Conservation (phyloP, 2,329 filamentous ascomycete genomes). For the Thermoascus crustaceus region DNA sequence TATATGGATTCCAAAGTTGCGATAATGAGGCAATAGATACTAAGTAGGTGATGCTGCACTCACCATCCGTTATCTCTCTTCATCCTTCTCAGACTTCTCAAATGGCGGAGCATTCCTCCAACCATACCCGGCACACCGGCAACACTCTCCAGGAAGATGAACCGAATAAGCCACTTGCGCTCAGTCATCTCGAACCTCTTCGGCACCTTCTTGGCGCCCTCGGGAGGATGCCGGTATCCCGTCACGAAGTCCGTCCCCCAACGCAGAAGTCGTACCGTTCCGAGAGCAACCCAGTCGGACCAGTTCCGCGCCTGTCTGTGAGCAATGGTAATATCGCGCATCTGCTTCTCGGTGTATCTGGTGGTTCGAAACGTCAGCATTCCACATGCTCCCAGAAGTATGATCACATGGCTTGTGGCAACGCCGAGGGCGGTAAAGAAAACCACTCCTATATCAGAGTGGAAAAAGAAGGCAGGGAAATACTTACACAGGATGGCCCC, state of each 20-base stretch:
- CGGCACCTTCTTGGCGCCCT: conserved; percentile 40
- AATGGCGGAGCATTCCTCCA: conserved; percentile 83
- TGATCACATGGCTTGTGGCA: not conserved
- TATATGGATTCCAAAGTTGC: too few species aligned
- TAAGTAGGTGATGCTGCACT: too few species aligned
- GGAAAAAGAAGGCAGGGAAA: not conserved
- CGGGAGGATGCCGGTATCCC: conserved; percentile 65
- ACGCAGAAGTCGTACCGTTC: conserved; percentile 65
- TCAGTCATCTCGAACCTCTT: conserved; percentile 66
- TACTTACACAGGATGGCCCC: conserved; percentile 57
- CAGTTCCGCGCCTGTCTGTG: conserved; percentile 66
- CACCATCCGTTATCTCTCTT: conserved; percentile 87
- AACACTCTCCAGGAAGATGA: conserved; percentile 90
- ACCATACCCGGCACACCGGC: conserved; percentile 97
- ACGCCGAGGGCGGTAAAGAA: not conserved
- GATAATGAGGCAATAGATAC: too few species aligned
- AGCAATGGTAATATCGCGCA: conserved; percentile 63
- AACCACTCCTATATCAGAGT: not conserved
- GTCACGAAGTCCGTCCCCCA: conserved; percentile 77
- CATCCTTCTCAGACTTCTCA: conserved; percentile 74
- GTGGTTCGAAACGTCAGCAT: conserved; percentile 10
- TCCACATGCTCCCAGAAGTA: too few species aligned
- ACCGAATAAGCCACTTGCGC: conserved; percentile 79
- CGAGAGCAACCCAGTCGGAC: conserved; percentile 72
- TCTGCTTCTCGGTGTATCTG: conserved; percentile 67